Evolutionary conservation across 2,329 filamentous ascomycete genomes (phyloP).

Genomic region (Xylaria hypoxylon): DNA sequence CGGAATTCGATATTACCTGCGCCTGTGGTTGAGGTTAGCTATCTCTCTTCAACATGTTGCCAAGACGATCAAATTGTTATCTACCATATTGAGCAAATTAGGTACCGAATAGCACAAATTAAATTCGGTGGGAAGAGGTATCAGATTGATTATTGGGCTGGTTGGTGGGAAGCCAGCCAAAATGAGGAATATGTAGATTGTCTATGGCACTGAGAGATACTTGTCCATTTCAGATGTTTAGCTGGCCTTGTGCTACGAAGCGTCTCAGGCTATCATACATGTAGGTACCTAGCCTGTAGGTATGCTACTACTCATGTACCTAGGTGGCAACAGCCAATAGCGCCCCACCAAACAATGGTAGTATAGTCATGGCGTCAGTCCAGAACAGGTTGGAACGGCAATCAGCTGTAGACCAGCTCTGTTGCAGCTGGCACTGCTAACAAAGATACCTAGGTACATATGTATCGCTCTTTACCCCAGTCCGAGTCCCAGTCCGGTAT

Average conservation of each 20-base stretch:
- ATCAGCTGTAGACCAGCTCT: neutral
- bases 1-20: constrained; percentile 84
- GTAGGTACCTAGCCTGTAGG: neutral
- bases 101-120: neutral
- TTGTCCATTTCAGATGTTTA: constrained; percentile 40
- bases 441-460: constrained; percentile 1
- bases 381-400: neutral
- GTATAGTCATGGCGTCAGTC: constrained; percentile 28
- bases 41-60: constrained; percentile 11
- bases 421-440: neutral
- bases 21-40: constrained; percentile 50
- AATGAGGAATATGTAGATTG: constrained; percentile 1
- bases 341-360: constrained; percentile 12
- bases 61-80: constrained; percentile 5
- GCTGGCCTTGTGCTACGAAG: constrained; percentile 37
- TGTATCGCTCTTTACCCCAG: constrained; percentile 9
- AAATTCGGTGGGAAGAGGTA: neutral
- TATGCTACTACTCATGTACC: neutral
- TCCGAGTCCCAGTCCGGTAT: neutral
- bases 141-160: neutral
- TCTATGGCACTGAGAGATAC: constrained; percentile 26
- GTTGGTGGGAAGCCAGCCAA: constrained; percentile 21
- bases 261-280: constrained; percentile 3
- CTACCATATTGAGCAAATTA: constrained; percentile 44
- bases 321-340: too few species aligned